phyloP scores from a whole-genome alignment of 345 rosid species.

The Aethionema arabicum region DNA sequence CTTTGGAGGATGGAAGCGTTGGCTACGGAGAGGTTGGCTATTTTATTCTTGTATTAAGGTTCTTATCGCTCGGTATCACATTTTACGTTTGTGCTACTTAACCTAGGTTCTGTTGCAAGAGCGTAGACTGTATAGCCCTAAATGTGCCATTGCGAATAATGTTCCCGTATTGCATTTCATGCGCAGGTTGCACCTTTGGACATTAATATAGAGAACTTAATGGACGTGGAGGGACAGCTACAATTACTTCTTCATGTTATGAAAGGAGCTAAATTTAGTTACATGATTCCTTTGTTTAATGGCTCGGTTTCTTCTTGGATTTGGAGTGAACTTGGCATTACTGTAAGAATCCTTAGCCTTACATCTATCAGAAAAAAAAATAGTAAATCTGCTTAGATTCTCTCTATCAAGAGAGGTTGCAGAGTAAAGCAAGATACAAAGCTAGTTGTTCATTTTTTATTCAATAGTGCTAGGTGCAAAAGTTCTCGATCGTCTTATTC shows the following conservation, averaged over 20 bases:
- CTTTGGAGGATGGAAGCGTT: conserved; percentile 76
- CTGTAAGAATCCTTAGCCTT: conserved; percentile 46
- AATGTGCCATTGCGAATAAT: conserved; percentile 27
- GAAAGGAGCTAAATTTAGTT: conserved; percentile 55
- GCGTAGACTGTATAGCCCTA: conserved; percentile 4
- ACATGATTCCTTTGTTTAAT: conserved; percentile 57
- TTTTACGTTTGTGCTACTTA: conserved; percentile 9
- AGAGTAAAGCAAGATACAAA: conserved; percentile 17
- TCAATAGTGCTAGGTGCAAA: conserved; percentile 12
- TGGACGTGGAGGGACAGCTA: conserved; percentile 87
- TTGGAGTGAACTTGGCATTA: conserved; percentile 71
- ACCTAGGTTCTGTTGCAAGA: conserved; percentile 15
- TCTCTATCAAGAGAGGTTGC: conserved; percentile 20
- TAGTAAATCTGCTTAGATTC: not conserved
- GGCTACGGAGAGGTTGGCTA: conserved; percentile 89
- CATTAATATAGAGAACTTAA: conserved; percentile 57
- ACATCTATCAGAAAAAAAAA: conserved; percentile 22
- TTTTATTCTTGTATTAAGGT: conserved; percentile 2
- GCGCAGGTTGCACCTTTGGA: conserved; percentile 90
- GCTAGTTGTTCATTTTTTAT: conserved; percentile 6
- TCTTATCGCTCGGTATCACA: conserved; percentile 2
- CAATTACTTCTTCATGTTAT: conserved; percentile 57
- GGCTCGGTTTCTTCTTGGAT: conserved; percentile 84
- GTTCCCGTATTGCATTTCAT: conserved; percentile 22
- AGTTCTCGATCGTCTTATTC: conserved; percentile 10